Evolutionary conservation across 768 basidiomycete genomes (phyloP).

Genomic region (Coprinellus aureogranulatus): DNA sequence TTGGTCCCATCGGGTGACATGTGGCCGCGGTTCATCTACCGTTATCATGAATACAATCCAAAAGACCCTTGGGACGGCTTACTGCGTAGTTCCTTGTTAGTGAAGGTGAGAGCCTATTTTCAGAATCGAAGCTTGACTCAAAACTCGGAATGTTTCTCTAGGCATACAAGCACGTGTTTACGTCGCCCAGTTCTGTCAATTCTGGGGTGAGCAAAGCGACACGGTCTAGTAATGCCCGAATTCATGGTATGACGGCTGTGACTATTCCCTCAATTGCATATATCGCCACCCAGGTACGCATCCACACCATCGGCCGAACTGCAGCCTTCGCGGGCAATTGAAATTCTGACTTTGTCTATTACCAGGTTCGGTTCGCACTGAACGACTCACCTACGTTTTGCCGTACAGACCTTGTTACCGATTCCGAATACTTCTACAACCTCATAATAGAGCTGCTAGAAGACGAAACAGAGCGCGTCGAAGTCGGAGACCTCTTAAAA

Average conservation of each 20-base stretch:
- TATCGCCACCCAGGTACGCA: conserved; percentile 14
- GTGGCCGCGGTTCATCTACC: conserved; percentile 24
- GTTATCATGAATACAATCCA: conserved; percentile 14
- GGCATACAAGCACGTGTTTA: conserved; percentile 28
- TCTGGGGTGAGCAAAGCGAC: conserved; percentile 17
- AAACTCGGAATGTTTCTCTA: conserved; percentile 2
- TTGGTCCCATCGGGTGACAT: conserved; percentile 18
- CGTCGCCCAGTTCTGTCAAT: conserved; percentile 25
- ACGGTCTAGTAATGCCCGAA: conserved; percentile 1
- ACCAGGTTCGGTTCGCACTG: conserved; percentile 17
- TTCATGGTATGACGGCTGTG: conserved; percentile 9
- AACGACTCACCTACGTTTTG: conserved; percentile 12
- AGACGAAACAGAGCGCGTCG: conserved; percentile 17
- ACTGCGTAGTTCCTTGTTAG: conserved; percentile 17
- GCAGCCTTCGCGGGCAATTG: no score
- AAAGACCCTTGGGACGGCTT: conserved; percentile 27
- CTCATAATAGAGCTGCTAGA: conserved; percentile 18
- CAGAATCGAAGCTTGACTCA: background rate
- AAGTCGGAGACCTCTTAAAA: conserved; percentile 5
- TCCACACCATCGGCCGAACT: no score
- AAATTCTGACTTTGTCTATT: no score
- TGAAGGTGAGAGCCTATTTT: conserved; percentile 11
- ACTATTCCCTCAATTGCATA: conserved; percentile 16
- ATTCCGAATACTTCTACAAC: conserved; percentile 23
- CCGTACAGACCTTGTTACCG: conserved; percentile 16